Base-by-base conservation (phyloP, 1,284 basidiomycete genomes). In the Moniliophthora roreri region DNA sequence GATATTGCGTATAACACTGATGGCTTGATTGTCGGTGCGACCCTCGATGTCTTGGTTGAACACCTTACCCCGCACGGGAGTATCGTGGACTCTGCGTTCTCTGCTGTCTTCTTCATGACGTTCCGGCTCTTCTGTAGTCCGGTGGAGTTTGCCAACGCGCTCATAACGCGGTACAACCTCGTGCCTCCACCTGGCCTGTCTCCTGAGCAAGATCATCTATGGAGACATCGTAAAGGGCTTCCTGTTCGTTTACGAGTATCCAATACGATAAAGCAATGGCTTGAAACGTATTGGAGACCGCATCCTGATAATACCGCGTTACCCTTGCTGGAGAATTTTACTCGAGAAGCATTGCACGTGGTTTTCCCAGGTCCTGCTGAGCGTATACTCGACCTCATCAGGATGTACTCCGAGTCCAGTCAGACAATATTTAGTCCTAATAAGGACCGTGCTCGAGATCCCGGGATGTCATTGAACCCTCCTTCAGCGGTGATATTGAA, bases 61-160 rank as follows among this genome's bases (percentile, higher is more conserved):
- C 93, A 92, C 73, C 90, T 99, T 87, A 96, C 95, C n/a, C 92
- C 95, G 2, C 92, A 96, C 65, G 93, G 95, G 63, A 87, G 87
- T 46, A 82, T 92, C 47, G 90, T 92, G 28, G 95, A 98, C 62
- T 78, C 87, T 15, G 84, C 84, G 0, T 95, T 98, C 66, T 81
- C 87, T 21, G 84, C 87, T 1, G 89, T 95, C 15, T 98, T 99
- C 76, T 96, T 95, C 78, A 77, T 95, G 64, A 97, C 95, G 0
- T 99, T 99, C 79, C 84, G 96, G n/a, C 73, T 98, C 58, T 98
- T 98, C 71, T 85, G 90, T 1, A 84, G 87, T 0, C 91, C 96
- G 0, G 54, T 71, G 6, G 87, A 91, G 54, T 81, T 99, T 26
- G 80, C 91, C 1, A 82, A 89, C 9, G 79, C 86, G 0, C 74